Conservation (phyloP, 345 rosid species). For the Clarkia xantiana region DNA sequence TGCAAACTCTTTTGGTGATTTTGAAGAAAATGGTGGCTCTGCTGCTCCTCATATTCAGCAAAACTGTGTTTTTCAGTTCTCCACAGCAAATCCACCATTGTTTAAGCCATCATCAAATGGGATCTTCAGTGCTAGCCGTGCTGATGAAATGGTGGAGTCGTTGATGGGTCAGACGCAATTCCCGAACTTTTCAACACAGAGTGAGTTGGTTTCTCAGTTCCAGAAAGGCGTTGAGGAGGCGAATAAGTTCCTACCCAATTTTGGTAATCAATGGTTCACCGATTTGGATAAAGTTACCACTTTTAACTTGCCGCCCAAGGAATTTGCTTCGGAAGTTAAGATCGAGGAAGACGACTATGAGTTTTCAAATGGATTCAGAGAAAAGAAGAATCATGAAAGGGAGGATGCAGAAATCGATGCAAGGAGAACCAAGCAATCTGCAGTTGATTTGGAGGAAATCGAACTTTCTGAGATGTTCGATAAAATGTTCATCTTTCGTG, state of each 20-base stretch:
- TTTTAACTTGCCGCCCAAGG: too few species aligned
- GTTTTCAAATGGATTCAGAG: slow-evolving; percentile 11
- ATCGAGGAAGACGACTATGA: slow-evolving; percentile 7
- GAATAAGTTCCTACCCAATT: slow-evolving; percentile 52
- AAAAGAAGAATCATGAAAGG: slow-evolving; percentile 27
- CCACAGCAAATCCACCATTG: slow-evolving; percentile 1
- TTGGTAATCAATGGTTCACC: slow-evolving; percentile 20
- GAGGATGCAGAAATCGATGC: slow-evolving; percentile 25
- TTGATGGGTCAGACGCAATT: too few species aligned
- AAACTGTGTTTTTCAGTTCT: slow-evolving; percentile 38
- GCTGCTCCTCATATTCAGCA: slow-evolving; percentile 19
- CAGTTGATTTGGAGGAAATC: slow-evolving; percentile 20
- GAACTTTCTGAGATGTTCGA: slow-evolving; percentile 34
- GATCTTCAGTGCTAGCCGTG: slow-evolving; percentile 9
- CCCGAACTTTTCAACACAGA: slow-evolving; percentile 5
- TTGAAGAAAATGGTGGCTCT: slow-evolving; percentile 19
- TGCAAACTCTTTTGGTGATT: slow-evolving; percentile 20
- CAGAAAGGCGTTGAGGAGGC: slow-evolving; percentile 67
- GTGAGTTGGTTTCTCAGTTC: slow-evolving; percentile 38
- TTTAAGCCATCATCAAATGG: slow-evolving; percentile 1
- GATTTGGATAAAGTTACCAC: slow-evolving; percentile 18
- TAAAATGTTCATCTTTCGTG: slow-evolving; percentile 22
- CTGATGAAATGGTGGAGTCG: background rate
- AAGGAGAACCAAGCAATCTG: slow-evolving; percentile 34
- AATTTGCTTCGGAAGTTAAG: slow-evolving; percentile 1